Evolutionary conservation across 331 rosid genomes (phyloP).

Genomic region (Acacia pycnantha): DNA sequence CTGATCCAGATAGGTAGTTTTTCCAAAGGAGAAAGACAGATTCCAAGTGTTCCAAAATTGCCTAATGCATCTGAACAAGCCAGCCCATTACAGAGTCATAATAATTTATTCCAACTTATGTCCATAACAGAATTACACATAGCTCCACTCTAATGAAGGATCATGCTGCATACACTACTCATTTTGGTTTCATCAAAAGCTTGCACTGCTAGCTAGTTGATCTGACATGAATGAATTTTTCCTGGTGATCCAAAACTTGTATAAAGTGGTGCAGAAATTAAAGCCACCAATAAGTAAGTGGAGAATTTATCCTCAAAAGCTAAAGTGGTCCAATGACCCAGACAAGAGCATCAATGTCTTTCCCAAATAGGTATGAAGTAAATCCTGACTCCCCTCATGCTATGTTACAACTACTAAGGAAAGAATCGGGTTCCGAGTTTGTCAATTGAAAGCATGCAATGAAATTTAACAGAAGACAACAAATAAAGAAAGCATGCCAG

Average conservation of each 20-base stretch:
- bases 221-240: not conserved
- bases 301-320: not conserved
- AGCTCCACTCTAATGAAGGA: not conserved
- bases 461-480: not conserved
- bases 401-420: slow-evolving; percentile 2
- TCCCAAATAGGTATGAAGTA: slow-evolving; percentile 11
- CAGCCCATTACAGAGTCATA: not conserved
- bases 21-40: not conserved
- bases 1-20: no score
- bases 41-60: not conserved
- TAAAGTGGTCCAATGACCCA: not conserved
- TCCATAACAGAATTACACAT: not conserved
- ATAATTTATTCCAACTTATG: not conserved
- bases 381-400: not conserved
- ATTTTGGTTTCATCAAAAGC: not conserved
- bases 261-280: not conserved
- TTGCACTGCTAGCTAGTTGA: not conserved
- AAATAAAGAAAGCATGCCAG: not conserved
- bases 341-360: slow-evolving; percentile 14
- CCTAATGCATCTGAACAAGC: not conserved
- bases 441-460: not conserved
- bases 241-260: not conserved
- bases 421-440: slow-evolving; percentile 27
- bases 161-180: not conserved
- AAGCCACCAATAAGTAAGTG: not conserved